phyloP scores from a whole-genome alignment of 164 flowering plant species.

The Sedum album region DNA sequence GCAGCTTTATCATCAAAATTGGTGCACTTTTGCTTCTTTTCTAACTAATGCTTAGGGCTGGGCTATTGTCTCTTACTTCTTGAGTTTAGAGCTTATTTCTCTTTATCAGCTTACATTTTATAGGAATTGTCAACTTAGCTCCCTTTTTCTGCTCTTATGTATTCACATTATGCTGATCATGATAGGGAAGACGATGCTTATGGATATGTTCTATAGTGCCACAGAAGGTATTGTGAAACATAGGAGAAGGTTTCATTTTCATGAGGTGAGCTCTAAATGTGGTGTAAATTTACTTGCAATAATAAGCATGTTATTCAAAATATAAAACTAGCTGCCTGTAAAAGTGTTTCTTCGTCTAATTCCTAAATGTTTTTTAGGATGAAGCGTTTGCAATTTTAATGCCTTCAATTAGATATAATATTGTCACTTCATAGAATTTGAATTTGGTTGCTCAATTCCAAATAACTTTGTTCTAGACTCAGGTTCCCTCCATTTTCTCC shows the following conservation, averaged over 20 bases:
- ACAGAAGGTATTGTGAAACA: slow-evolving; percentile 81
- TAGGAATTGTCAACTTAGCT: neutral
- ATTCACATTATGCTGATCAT: neutral
- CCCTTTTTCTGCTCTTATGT: neutral
- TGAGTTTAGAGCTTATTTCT: too few relatives aligned
- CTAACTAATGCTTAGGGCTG: neutral
- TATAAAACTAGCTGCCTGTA: too few relatives aligned
- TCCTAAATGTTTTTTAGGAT: neutral
- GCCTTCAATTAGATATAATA: neutral
- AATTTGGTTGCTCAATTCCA: neutral
- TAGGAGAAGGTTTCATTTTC: slow-evolving; percentile 83
- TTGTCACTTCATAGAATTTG: neutral
- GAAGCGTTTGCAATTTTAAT: neutral
- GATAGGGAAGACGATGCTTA: slow-evolving; percentile 94
- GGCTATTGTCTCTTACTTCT: too few relatives aligned
- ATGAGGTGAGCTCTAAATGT: slow-evolving; percentile 49
- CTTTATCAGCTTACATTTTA: neutral
- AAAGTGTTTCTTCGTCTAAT: neutral
- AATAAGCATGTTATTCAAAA: neutral
- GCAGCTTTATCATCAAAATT: neutral
- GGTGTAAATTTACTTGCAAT: neutral
- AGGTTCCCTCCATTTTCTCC: neutral
- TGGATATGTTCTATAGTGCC: slow-evolving; percentile 92
- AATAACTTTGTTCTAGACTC: neutral
- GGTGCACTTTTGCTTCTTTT: neutral